phyloP scores from a whole-genome alignment of 352 stramenopile genomes.

The Phytopythium kandeliae region DNA sequence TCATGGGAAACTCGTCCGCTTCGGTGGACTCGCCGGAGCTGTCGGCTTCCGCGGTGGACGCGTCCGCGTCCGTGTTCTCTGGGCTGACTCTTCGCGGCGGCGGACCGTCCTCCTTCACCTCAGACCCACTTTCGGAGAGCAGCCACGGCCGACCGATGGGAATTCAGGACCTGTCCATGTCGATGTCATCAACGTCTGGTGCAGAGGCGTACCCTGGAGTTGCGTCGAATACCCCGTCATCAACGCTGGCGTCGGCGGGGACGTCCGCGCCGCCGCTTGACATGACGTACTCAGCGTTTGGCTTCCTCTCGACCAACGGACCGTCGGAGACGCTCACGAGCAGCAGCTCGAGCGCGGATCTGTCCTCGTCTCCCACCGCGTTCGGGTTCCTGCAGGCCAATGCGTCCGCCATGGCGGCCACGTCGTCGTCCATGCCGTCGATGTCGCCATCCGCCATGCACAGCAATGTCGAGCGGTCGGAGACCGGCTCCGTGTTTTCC shows the following conservation, averaged over 20 bases:
- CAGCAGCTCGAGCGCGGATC: constrained; percentile 25
- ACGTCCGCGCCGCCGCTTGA: constrained; percentile 9
- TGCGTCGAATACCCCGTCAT: constrained; percentile 3
- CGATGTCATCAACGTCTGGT: constrained; percentile 21
- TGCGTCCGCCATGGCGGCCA: constrained; percentile 25
- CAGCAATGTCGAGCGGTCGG: constrained; percentile 16
- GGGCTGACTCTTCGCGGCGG: constrained; percentile 40
- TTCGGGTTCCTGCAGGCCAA: constrained; percentile 54
- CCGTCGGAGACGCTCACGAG: constrained; percentile 9
- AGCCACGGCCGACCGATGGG: constrained; percentile 40
- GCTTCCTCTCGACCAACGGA: constrained; percentile 36
- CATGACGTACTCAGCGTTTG: constrained; percentile 38
- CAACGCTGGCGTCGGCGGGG: constrained; percentile 8
- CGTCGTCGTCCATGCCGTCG: too few species aligned
- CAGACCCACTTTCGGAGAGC: constrained; percentile 22
- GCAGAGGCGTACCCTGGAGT: constrained; percentile 4
- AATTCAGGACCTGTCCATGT: constrained; percentile 35
- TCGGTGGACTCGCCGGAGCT: constrained; percentile 5
- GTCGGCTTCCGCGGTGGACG: constrained; percentile 8
- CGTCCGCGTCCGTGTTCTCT: constrained; percentile 41
- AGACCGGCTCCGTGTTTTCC: constrained; percentile 45
- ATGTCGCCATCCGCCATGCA: constrained; percentile 18
- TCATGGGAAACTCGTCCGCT: constrained; percentile 12
- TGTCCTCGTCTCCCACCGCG: constrained; percentile 42
- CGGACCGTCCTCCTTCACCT: constrained; percentile 5